These are phyloP conservation scores for Lentinula aciculospora DNA, from an alignment of 768 basidiomycete species.

Conservation along the genomic window DNA sequence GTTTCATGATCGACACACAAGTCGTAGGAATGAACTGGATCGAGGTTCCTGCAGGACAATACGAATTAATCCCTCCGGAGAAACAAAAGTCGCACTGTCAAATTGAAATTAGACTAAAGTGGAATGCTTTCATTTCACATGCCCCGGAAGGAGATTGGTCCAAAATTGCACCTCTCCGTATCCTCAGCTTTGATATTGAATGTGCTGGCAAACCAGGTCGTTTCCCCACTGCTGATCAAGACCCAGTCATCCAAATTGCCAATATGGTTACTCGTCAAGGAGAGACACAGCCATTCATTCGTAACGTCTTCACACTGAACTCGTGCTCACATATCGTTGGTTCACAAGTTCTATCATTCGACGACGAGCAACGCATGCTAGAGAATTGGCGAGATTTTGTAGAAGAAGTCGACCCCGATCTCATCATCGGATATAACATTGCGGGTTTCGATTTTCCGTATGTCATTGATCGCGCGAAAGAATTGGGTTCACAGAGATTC, in stretches of 20 bases:
- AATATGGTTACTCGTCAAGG: conserved; percentile 99
- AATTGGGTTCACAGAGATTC: conserved; percentile 66
- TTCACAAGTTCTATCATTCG: conserved; percentile 87
- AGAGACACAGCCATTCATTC: conserved; percentile 88
- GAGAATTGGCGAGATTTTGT: conserved; percentile 88
- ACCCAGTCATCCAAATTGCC: conserved; percentile 98
- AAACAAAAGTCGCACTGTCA: conserved; percentile 80
- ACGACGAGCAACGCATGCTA: conserved; percentile 71
- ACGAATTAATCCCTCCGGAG: conserved; percentile 44
- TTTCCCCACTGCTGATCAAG: conserved; percentile 85
- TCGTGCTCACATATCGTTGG: conserved; percentile 94
- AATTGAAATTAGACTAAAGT: conserved; percentile 80
- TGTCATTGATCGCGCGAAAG: conserved; percentile 86
- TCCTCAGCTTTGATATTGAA: conserved; percentile 98
- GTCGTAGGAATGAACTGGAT: conserved; percentile 99
- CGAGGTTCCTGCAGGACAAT: conserved; percentile 82
- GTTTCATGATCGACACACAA: conserved; percentile 98
- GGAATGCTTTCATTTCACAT: conserved; percentile 84
- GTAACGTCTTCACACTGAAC: conserved; percentile 95
- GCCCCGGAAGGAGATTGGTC: conserved; percentile 90
- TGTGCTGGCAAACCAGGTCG: conserved; percentile 97
- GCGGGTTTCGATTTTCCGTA: conserved; percentile 96
- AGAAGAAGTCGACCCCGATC: conserved; percentile 86
- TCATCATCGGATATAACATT: conserved; percentile 96
- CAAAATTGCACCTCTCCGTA: conserved; percentile 85